A percentile compares a stretch with the other conserved stretches of the same genome.
phyloP scores from a whole-genome alignment of 352 stramenopile species.

The Phytophthora fragariae region DNA sequence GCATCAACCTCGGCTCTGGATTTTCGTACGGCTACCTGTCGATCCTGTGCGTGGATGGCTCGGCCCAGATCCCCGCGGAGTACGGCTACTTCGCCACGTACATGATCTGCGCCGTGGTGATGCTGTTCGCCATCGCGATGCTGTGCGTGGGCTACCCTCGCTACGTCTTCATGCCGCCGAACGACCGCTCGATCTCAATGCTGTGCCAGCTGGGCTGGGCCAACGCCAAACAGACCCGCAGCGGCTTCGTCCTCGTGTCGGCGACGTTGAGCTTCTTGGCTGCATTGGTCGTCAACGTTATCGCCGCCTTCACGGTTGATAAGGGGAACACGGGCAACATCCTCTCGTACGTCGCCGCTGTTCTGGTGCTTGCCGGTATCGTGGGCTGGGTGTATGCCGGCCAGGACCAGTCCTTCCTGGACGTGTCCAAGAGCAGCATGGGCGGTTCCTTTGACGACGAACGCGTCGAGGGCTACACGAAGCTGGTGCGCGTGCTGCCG shows the following conservation, averaged over 20 bases:
- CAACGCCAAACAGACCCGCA: constrained; percentile 25
- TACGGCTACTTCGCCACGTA: constrained; percentile 86
- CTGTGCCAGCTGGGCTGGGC: constrained; percentile 43
- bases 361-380: constrained; percentile 41
- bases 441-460: constrained; percentile 49
- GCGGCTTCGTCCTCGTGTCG: constrained; percentile 36
- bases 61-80: constrained; percentile 61
- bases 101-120: constrained; percentile 57
- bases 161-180: constrained; percentile 56
- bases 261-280: constrained; percentile 37
- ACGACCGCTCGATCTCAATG: constrained; percentile 51
- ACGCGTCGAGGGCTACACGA: constrained; percentile 55
- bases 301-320: constrained; percentile 48
- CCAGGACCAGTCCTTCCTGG: constrained; percentile 49
- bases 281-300: constrained; percentile 53
- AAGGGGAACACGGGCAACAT: constrained; percentile 31
- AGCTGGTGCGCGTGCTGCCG: constrained; percentile 50
- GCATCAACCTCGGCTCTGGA: constrained; percentile 74
- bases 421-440: constrained; percentile 43
- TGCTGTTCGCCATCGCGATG: constrained; percentile 46
- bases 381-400: constrained; percentile 53
- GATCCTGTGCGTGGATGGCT: constrained; percentile 77
- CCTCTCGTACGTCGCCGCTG: constrained; percentile 50
- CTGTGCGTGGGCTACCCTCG: constrained; percentile 49
- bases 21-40: constrained; percentile 83